Base-by-base conservation (phyloP, 257 asterid species). In the Solanum chilense region DNA sequence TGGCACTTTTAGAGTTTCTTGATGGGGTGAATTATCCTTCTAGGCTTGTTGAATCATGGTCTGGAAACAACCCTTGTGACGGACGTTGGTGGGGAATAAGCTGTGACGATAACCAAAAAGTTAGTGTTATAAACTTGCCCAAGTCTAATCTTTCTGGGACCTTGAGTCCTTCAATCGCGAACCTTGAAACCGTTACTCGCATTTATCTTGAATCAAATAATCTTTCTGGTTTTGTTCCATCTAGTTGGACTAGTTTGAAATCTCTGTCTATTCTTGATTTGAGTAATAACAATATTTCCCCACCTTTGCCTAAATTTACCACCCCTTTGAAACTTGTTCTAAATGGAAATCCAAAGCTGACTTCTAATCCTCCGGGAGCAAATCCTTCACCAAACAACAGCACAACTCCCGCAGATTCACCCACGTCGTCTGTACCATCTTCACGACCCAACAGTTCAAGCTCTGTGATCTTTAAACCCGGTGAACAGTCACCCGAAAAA, bases 31-130 rank as follows among this genome's bases (percentile, higher is more conserved):
- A 91, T 91, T 96, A 93, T 85, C 98, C 98, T 1, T 39, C 80
- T 27, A 93, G 89, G 91, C 95, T 96, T n/a, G 97, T 94, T 10
- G 88, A 86, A 47, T 92, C 97, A 1, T 96, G 99, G 99, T 87
- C 93, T 0, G 96, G 98, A 12, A 94, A 96, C 86, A 73, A 92
- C 42, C 98, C 99, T 1, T 96, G 99, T 56, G 77, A 52, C 5
- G 88, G 35, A 33, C 88, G 91, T 47, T 95, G 99, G 99, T 84
- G 91, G 56, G 98, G 99, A 66, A 92, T 96, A 71, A 91, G 92
- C 62, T 96, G 99, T 87, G 93, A 91, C 87, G 64, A 70, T 5
- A 87, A 88, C 70, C 91, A 91, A 35, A 88, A 92, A 76, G 93
- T 96, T 12, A 81, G 82, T 56, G 82, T 91, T 70, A 44, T 96